Evolutionary conservation across 441 rosid genomes (phyloP).

Genomic region (Pelargonium australe): DNA sequence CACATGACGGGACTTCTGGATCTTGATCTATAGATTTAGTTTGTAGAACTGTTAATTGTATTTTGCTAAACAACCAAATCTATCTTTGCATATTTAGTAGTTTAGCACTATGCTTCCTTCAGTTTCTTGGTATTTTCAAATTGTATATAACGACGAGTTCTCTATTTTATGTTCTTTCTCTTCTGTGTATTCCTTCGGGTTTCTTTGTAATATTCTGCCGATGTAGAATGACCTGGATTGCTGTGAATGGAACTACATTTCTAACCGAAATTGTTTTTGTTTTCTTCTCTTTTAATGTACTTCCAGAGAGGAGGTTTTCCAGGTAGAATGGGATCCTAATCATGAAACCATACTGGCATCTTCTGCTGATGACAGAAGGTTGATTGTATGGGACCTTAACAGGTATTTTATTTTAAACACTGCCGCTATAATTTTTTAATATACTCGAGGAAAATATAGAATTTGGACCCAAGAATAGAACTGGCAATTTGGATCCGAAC

Average conservation of each 20-base stretch:
- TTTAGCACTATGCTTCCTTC: too few relatives aligned
- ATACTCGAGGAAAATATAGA: neutral
- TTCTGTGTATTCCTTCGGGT: too few relatives aligned
- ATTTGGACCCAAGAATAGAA: neutral
- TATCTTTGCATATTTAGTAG: too few relatives aligned
- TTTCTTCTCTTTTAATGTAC: neutral
- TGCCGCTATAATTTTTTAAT: neutral
- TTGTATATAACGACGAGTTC: too few relatives aligned
- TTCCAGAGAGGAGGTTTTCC: slow-evolving; percentile 77
- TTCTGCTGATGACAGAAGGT: slow-evolving; percentile 76
- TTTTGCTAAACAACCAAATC: too few relatives aligned
- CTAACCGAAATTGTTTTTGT: slow-evolving; percentile 11
- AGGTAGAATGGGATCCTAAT: slow-evolving; percentile 95
- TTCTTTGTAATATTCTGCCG: too few relatives aligned
- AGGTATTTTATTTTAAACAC: slow-evolving; percentile 37
- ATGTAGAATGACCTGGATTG: neutral
- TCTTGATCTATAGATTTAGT: too few relatives aligned
- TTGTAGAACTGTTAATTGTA: too few relatives aligned
- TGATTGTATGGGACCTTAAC: slow-evolving; percentile 88
- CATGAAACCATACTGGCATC: slow-evolving; percentile 88
- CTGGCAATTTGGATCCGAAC: too few relatives aligned
- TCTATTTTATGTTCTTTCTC: too few relatives aligned
- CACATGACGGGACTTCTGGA: too few relatives aligned
- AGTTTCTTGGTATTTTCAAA: too few relatives aligned
- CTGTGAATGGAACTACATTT: slow-evolving; percentile 11